Percentiles rank a stretch among this genome's conserved stretches.
These are phyloP conservation scores for Lolium multiflorum DNA, from an alignment of 176 grass and related monocot genomes.

Conservation along the genomic window DNA sequence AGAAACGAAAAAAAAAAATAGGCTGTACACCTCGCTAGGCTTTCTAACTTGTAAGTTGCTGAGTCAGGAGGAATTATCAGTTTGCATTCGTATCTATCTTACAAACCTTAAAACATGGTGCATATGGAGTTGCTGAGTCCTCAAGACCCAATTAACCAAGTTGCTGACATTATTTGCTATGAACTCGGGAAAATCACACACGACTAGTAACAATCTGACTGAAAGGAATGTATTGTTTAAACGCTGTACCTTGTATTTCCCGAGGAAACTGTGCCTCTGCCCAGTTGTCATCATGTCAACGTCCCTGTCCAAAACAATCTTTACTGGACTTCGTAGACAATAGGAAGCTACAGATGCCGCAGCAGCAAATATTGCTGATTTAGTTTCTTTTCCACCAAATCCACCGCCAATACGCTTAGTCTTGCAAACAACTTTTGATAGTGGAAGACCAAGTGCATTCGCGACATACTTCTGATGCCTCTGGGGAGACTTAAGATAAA, in stretches of 20 bases:
- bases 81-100: too few species aligned
- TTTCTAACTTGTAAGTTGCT: too few species aligned
- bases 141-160: too few species aligned
- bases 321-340: slow-evolving; percentile 73
- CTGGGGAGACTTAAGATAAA: slow-evolving; percentile 70
- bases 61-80: too few species aligned
- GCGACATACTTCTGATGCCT: slow-evolving; percentile 75
- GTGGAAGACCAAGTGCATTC: slow-evolving; percentile 77
- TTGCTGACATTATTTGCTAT: too few species aligned
- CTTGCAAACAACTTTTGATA: slow-evolving; percentile 93
- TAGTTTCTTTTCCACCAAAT: slow-evolving; percentile 98
- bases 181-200: background rate
- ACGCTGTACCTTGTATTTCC: slow-evolving; percentile 83
- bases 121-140: too few species aligned
- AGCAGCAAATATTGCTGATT: slow-evolving; percentile 75
- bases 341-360: slow-evolving; percentile 79
- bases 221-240: background rate
- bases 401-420: slow-evolving; percentile 95
- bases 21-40: too few species aligned
- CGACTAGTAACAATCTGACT: background rate
- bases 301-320: slow-evolving; percentile 90
- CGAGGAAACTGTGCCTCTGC: slow-evolving; percentile 92
- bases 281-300: slow-evolving; percentile 90
- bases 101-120: too few species aligned
- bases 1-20: too few species aligned